These are phyloP conservation scores for Colletotrichum chlorophyti DNA, from an alignment of 2,329 filamentous ascomycete genomes.

Conservation along the genomic window DNA sequence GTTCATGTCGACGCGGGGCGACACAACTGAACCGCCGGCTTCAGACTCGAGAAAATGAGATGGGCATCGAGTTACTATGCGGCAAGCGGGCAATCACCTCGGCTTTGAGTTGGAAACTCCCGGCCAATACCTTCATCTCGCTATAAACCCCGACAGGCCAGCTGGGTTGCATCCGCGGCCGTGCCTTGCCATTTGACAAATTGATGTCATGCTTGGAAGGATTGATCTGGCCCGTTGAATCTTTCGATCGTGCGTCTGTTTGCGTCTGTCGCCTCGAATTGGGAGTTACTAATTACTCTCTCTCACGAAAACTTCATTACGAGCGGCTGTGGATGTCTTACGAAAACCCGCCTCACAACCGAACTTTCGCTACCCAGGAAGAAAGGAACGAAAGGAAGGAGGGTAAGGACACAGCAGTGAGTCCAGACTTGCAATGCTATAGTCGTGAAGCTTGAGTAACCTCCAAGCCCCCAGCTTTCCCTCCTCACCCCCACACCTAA, in stretches of 20 bases:
- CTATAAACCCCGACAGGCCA: neutral
- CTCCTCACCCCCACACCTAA: neutral
- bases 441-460: constrained; percentile 5
- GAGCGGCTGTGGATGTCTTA: no score
- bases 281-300: no score
- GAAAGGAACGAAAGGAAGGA: no score
- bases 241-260: constrained; percentile 7
- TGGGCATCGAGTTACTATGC: neutral
- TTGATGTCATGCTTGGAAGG: neutral
- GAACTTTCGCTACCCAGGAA: no score
- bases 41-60: no score
- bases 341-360: no score
- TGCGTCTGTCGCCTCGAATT: no score
- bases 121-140: neutral
- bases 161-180: neutral
- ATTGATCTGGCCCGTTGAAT: constrained; percentile 3
- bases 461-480: no score
- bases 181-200: constrained; percentile 12
- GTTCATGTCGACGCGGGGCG: neutral
- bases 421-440: constrained; percentile 1
- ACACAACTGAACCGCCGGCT: no score
- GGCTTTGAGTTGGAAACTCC: neutral
- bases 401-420: no score
- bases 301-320: no score
- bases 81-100: neutral